phyloP scores from a whole-genome alignment of 768 basidiomycete genomes.

The Phlegmacium glaucopus region DNA sequence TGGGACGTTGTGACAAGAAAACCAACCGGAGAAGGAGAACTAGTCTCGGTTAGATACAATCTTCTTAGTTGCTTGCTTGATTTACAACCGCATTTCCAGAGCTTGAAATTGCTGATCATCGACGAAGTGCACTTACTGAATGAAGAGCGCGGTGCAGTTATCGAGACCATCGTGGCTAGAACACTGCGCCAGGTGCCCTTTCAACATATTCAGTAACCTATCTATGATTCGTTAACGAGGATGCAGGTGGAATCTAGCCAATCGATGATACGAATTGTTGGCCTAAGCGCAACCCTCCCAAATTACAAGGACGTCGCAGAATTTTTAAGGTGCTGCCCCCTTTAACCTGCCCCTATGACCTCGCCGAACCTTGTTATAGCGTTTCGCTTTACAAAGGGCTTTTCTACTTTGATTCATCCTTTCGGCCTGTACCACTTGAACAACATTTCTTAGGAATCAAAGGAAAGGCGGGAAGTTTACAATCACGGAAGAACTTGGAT shows the following conservation, averaged over 20 bases:
- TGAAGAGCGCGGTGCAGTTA: constrained; percentile 96
- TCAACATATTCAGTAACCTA: neutral
- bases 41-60: constrained; percentile 70
- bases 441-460: constrained; percentile 95
- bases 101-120: constrained; percentile 90
- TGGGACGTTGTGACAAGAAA: constrained; percentile 99
- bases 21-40: constrained; percentile 93
- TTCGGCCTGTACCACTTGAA: constrained; percentile 93
- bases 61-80: neutral
- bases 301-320: constrained; percentile 97
- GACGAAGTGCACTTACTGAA: constrained; percentile 97
- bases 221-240: neutral
- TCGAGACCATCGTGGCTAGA: constrained; percentile 96
- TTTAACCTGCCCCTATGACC: neutral
- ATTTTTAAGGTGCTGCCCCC: constrained; percentile 68
- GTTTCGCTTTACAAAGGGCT: constrained; percentile 84
- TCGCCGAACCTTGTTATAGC: constrained; percentile 35
- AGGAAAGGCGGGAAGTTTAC: constrained; percentile 76
- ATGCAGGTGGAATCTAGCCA: constrained; percentile 91
- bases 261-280: constrained; percentile 93
- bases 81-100: constrained; percentile 41
- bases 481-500: constrained; percentile 84
- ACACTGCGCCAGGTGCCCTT: constrained; percentile 78
- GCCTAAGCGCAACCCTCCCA: constrained; percentile 92
- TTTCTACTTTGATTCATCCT: constrained; percentile 98